These are phyloP conservation scores for Biscogniauxia mediterranea DNA, from an alignment of 2,329 filamentous ascomycete genomes.

Conservation along the genomic window DNA sequence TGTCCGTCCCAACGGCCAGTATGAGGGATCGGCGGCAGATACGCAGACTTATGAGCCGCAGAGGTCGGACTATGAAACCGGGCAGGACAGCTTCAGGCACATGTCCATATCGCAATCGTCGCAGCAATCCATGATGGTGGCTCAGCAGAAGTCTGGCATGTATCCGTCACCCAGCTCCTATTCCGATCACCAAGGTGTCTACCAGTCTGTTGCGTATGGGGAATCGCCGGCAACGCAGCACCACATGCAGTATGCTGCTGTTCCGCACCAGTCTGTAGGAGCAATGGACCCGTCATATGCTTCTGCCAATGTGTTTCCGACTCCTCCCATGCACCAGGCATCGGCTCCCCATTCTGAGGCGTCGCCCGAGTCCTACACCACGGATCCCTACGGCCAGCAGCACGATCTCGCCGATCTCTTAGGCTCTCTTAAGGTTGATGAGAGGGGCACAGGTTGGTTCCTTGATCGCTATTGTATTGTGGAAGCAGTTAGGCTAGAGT, in stretches of 20 bases:
- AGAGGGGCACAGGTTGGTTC: slow-evolving; percentile 71
- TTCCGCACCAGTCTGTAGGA: slow-evolving; percentile 44
- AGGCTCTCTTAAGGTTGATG: slow-evolving; percentile 83
- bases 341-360: slow-evolving; percentile 37
- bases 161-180: slow-evolving; percentile 53
- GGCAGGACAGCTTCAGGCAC: slow-evolving; percentile 50
- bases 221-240: slow-evolving; percentile 45
- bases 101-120: slow-evolving; percentile 49
- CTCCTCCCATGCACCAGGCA: slow-evolving; percentile 48
- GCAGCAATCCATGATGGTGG: slow-evolving; percentile 42
- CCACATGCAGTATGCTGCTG: slow-evolving; percentile 52
- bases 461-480: slow-evolving; percentile 32
- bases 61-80: slow-evolving; percentile 41
- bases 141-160: slow-evolving; percentile 42
- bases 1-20: slow-evolving; percentile 79
- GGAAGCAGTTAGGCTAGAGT: slow-evolving; percentile 10
- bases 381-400: slow-evolving; percentile 65
- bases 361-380: slow-evolving; percentile 53
- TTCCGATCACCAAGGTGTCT: slow-evolving; percentile 42
- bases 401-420: slow-evolving; percentile 76
- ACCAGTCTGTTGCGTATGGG: slow-evolving; percentile 47
- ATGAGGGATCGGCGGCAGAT: slow-evolving; percentile 56
- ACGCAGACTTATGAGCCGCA: slow-evolving; percentile 50
- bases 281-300: slow-evolving; percentile 53
- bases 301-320: slow-evolving; percentile 52